Conservation (phyloP, 805 yeast species). For the Schwanniomyces sp. region DNA sequence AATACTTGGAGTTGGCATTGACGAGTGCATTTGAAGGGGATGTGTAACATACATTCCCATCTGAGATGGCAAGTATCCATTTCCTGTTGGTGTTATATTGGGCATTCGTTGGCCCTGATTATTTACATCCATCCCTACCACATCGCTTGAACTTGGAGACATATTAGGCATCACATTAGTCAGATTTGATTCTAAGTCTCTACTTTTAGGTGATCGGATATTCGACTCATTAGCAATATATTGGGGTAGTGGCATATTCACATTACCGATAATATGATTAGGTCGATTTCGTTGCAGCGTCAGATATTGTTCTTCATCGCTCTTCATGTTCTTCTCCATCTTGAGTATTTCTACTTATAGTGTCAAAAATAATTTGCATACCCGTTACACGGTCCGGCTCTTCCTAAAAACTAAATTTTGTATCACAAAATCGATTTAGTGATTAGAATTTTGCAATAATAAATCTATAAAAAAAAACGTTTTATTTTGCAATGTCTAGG, state of each 20-base stretch:
- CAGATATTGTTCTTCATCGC: neutral
- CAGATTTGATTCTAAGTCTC: neutral
- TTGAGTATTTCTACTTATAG: neutral
- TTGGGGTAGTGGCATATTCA: neutral
- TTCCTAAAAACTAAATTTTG: neutral
- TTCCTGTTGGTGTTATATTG: neutral
- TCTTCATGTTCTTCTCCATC: neutral
- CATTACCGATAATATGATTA: neutral
- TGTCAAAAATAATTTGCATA: neutral
- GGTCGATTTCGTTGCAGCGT: neutral
- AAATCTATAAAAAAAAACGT: no score
- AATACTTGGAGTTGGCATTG: neutral
- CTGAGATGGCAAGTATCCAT: neutral
- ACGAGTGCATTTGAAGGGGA: neutral
- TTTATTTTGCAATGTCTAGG: no score
- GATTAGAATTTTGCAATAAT: neutral
- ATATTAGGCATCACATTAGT: neutral
- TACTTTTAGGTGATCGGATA: neutral
- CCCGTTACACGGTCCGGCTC: neutral
- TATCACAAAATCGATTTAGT: neutral
- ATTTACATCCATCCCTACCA: neutral
- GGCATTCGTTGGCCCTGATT: neutral
- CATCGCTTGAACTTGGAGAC: neutral
- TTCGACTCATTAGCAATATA: constrained; percentile 2
- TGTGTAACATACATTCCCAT: neutral